These are phyloP conservation scores for Sclerotinia sclerotiorum DNA, from an alignment of 2,329 filamentous ascomycete genomes.

Conservation along the genomic window DNA sequence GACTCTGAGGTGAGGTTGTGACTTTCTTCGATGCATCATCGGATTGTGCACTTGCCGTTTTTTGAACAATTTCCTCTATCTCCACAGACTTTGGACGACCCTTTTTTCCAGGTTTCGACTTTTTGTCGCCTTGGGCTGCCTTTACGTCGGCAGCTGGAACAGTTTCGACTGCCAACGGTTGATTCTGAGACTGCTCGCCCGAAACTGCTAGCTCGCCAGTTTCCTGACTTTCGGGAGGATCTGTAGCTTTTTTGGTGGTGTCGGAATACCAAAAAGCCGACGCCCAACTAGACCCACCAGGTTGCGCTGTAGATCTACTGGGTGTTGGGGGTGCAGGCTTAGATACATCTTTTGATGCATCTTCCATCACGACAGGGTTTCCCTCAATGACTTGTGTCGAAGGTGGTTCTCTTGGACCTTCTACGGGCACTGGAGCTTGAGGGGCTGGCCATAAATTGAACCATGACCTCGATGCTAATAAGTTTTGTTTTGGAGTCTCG, in stretches of 20 bases:
- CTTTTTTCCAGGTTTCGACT: constrained; percentile 33
- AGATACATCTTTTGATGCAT: constrained; percentile 17
- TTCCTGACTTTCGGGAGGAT: constrained; percentile 25
- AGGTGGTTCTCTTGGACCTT: constrained; percentile 29
- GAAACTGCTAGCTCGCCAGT: constrained; percentile 55
- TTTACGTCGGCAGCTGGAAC: constrained; percentile 18
- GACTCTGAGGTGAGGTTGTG: constrained; percentile 26
- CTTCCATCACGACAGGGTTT: constrained; percentile 29
- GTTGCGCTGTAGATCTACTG: constrained; percentile 22
- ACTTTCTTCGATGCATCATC: constrained; percentile 29
- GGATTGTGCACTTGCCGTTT: constrained; percentile 21
- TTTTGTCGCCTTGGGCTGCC: constrained; percentile 29
- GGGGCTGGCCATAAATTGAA: constrained; percentile 38
- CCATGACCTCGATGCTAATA: constrained; percentile 34
- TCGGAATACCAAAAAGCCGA: constrained; percentile 64
- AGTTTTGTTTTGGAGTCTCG: constrained; percentile 9
- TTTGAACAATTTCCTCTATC: constrained; percentile 29
- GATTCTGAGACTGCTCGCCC: constrained; percentile 56
- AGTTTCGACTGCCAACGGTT: constrained; percentile 41
- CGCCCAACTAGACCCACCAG: constrained; percentile 67
- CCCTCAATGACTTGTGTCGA: constrained; percentile 5
- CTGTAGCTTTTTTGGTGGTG: constrained; percentile 35
- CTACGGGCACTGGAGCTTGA: constrained; percentile 31
- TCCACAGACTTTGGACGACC: constrained; percentile 33
- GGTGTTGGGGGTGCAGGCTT: constrained; percentile 13